Conservation (phyloP, 768 basidiomycete species). For the Terana coerulea region DNA sequence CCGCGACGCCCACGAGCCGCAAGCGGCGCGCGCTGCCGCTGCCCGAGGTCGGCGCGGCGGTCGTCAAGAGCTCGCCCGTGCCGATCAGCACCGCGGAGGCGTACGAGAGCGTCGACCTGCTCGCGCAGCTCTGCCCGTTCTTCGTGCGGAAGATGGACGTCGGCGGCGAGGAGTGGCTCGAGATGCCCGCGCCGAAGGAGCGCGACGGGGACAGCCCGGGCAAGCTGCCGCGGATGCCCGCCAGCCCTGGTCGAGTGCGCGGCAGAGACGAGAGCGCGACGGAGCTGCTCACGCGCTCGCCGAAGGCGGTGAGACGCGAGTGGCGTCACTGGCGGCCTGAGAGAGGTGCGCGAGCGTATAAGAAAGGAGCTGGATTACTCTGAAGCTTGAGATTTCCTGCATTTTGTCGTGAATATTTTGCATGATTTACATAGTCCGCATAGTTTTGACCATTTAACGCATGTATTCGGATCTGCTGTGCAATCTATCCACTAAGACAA, state of each 20-base stretch:
- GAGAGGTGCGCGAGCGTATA: constrained; percentile 80
- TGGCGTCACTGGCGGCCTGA: constrained; percentile 68
- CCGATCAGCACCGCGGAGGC: constrained; percentile 79
- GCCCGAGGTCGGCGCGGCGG: constrained; percentile 61
- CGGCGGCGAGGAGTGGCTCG: constrained; percentile 50
- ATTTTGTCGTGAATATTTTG: not conserved
- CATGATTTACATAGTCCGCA: not conserved
- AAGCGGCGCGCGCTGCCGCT: constrained; percentile 70
- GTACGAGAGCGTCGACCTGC: constrained; percentile 64
- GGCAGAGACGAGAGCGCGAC: constrained; percentile 56
- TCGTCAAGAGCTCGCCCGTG: constrained; percentile 78
- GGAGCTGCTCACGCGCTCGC: constrained; percentile 65
- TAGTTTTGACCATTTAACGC: not conserved
- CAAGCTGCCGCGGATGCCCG: constrained; percentile 32
- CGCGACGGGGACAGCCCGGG: constrained; percentile 8
- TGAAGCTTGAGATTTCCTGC: not conserved
- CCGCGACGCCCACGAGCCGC: constrained; percentile 51
- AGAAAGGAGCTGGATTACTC: constrained; percentile 62
- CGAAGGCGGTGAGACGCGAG: constrained; percentile 66
- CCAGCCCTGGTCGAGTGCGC: constrained; percentile 30
- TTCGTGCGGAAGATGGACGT: constrained; percentile 67
- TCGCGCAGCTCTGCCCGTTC: constrained; percentile 73
- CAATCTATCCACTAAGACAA: not conserved
- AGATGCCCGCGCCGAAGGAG: constrained; percentile 48
- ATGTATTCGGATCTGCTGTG: not conserved